A percentile compares a stretch with the other conserved stretches of the same genome.
Conservation (phyloP, 1,284 basidiomycete species). For the Rhodotorula mucilaginosa region DNA sequence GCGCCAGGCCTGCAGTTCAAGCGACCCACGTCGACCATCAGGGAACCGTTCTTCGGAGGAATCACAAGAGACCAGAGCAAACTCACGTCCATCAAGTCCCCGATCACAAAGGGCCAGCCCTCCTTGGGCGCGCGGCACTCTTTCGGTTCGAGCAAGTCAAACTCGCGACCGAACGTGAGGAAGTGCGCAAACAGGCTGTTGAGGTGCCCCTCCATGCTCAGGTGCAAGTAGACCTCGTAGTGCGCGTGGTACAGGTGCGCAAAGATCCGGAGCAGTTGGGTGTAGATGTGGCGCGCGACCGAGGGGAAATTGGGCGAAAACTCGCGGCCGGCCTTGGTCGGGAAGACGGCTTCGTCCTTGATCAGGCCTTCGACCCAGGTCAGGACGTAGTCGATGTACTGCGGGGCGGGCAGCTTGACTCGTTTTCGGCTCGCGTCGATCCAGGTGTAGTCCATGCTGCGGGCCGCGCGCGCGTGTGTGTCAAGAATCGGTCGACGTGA, state of each 20-base stretch:
- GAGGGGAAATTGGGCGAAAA: slow-evolving; percentile 86
- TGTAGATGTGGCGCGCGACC: slow-evolving; percentile 93
- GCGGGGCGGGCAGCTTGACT: slow-evolving; percentile 88
- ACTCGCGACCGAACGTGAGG: slow-evolving; percentile 77
- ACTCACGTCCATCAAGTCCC: slow-evolving; percentile 46
- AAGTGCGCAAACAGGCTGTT: slow-evolving; percentile 98
- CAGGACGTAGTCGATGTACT: slow-evolving; percentile 99
- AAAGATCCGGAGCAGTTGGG: slow-evolving; percentile 93
- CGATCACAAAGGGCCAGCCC: slow-evolving; percentile 46
- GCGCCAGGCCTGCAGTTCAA: not conserved
- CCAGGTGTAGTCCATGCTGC: slow-evolving; percentile 96
- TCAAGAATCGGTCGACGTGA: not conserved
- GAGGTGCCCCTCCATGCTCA: slow-evolving; percentile 93
- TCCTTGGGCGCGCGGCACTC: slow-evolving; percentile 65
- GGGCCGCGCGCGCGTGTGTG: not conserved
- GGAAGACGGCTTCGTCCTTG: slow-evolving; percentile 88
- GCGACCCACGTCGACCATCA: not conserved
- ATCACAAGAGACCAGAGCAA: no score
- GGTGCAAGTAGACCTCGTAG: slow-evolving; percentile 83
- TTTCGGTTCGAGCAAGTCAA: slow-evolving; percentile 68
- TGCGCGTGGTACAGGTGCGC: slow-evolving; percentile 97
- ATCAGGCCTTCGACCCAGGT: slow-evolving; percentile 94
- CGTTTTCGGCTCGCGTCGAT: slow-evolving; percentile 92
- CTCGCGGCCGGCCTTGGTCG: slow-evolving; percentile 90
- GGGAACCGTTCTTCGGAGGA: not conserved